These are phyloP conservation scores for Plasmopara viticola DNA, from an alignment of 352 stramenopile species.

Conservation along the genomic window DNA sequence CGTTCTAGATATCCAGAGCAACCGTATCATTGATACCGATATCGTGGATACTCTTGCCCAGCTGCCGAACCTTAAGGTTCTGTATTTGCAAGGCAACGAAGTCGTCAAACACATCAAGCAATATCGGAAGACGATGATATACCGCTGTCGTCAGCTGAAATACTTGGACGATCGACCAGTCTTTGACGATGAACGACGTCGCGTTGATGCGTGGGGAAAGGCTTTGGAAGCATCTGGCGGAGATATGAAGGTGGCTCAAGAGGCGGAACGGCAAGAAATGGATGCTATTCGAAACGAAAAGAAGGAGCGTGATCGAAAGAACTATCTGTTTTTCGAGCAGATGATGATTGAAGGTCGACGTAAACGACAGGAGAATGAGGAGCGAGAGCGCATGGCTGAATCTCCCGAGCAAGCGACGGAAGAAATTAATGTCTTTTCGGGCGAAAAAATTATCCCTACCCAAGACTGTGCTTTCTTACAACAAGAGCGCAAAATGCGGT, in stretches of 20 bases:
- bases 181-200: constrained; percentile 79
- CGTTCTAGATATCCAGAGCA: constrained; percentile 79
- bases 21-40: constrained; percentile 58
- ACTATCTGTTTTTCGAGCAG: constrained; percentile 84
- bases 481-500: constrained; percentile 55
- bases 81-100: constrained; percentile 81
- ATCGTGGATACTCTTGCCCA: constrained; percentile 62
- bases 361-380: constrained; percentile 52
- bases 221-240: constrained; percentile 52
- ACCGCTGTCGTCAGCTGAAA: constrained; percentile 66
- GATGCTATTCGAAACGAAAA: constrained; percentile 80
- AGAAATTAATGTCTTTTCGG: constrained; percentile 61
- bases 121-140: constrained; percentile 78
- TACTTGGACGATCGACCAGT: constrained; percentile 82
- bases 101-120: constrained; percentile 86
- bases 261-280: constrained; percentile 83
- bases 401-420: constrained; percentile 9
- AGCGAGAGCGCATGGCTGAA: constrained; percentile 17
- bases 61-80: constrained; percentile 75
- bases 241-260: constrained; percentile 76
- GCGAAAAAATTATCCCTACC: constrained; percentile 57
- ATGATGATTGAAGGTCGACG: constrained; percentile 74
- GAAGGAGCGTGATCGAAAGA: constrained; percentile 75
- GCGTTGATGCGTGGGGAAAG: constrained; percentile 75
- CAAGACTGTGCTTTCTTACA: constrained; percentile 60